Evolutionary conservation across 129 eudicot genomes (phyloP).

Genomic region (Ambrosia artemisiifolia): DNA sequence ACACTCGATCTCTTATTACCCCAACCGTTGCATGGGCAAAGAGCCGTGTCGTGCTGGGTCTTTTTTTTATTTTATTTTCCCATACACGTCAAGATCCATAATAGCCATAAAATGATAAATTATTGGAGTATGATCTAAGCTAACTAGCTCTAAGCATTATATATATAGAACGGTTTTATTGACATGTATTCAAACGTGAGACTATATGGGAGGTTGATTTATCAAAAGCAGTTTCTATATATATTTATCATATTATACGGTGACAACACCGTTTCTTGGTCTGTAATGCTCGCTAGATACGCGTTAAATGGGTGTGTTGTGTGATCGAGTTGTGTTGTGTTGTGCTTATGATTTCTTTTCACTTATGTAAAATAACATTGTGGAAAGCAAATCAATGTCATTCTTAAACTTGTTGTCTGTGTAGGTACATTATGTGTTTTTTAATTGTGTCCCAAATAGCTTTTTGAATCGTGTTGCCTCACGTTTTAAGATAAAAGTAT

Average conservation of each 20-base stretch:
- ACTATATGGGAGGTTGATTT: not conserved
- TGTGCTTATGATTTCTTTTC: not conserved
- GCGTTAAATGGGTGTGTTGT: not conserved
- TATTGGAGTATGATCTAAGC: not conserved
- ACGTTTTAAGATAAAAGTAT: no score
- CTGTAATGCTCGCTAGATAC: not conserved
- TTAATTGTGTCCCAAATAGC: no score
- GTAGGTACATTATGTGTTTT: not conserved
- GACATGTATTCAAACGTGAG: not conserved
- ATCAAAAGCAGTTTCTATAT: not conserved
- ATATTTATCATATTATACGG: not conserved
- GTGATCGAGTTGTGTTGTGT: not conserved
- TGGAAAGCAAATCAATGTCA: not conserved
- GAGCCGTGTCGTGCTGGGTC: not conserved
- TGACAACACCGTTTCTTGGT: not conserved
- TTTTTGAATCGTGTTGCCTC: no score
- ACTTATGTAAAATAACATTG: not conserved
- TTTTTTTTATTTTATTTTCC: not conserved
- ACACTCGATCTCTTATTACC: not conserved
- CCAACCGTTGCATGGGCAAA: slow-evolving; percentile 3
- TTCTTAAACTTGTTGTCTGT: not conserved
- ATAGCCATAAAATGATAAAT: not conserved
- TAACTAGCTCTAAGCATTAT: not conserved
- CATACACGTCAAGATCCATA: not conserved
- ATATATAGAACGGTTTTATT: not conserved